Base-by-base conservation (phyloP, 768 basidiomycete genomes). In the Lactifluus pinguis region DNA sequence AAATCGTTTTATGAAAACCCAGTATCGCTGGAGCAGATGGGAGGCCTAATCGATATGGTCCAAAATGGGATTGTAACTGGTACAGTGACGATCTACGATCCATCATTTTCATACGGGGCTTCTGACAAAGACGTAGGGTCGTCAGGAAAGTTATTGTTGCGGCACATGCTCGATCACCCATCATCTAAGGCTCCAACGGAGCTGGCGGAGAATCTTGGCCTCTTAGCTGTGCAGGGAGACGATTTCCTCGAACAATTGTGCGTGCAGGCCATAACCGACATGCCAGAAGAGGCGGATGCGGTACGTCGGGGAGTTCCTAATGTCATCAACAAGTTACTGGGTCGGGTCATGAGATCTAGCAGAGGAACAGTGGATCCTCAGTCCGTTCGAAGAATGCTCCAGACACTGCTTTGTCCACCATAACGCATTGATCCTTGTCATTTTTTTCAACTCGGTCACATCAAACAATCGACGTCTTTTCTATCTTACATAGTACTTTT, bases 271-370 rank as follows among this genome's bases (percentile, higher is more conserved):
- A 84, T 97, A 34, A 71, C 73, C 11, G 78, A 77, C 1, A 75
- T 90, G 49, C 90, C 91, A 0, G 73, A 76, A 44, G 89, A 92
- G 68, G 84, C 79, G 2, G 77, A 78, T 4, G 86, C 83, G 17
- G 79, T 87, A 42, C 79, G 80, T 15, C 75, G 75, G 17, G 94
- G 95, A 0, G 86, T 87, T 55, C 73, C 72, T n/a, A 87, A 85
- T 61, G 91, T 91, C 6, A 65, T 94, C 42, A 89, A 89, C 74
- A 85, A 86, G 62, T 77, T 98, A 48, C 77, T 95, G 1, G 94
- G 94, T 0, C 78, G 82, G 66, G 89, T 95, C 32, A 94, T 98
- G 90, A 86, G 84, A 71, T 71, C 80, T 53, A 89, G 84, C 64
- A 76, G 82, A 60, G 95, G 95, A 15, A 79, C 83, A 49, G 91